A percentile compares a stretch with the other conserved stretches of the same genome.
These are phyloP conservation scores for Tieghemostelium lacteum DNA, from an alignment of 78 protist genomes.

Conservation along the genomic window DNA sequence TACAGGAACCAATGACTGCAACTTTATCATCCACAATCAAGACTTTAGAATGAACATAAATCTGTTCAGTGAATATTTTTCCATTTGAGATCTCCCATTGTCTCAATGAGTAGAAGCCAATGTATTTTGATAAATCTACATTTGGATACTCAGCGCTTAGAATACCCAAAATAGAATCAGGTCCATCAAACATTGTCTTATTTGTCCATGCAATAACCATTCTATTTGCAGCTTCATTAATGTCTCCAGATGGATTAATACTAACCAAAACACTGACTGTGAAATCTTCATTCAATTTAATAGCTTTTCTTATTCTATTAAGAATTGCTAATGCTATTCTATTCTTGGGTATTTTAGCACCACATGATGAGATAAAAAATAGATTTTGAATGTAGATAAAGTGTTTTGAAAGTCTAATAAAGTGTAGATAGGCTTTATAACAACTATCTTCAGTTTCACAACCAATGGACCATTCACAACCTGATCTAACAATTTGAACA, in stretches of 20 bases:
- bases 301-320: slow-evolving; percentile 31
- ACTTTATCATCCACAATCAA: slow-evolving; percentile 85
- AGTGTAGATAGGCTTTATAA: slow-evolving; percentile 62
- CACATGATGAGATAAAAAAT: slow-evolving; percentile 77
- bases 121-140: slow-evolving; percentile 1
- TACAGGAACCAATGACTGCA: slow-evolving; percentile 82
- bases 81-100: slow-evolving; percentile 7
- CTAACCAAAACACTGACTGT: slow-evolving; percentile 55
- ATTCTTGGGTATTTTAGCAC: slow-evolving; percentile 60
- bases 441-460: slow-evolving; percentile 62
- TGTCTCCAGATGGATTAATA: slow-evolving; percentile 58
- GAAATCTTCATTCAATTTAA: slow-evolving; percentile 24
- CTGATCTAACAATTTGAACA: slow-evolving; percentile 50
- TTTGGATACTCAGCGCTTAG: slow-evolving; percentile 23
- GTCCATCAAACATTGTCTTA: slow-evolving; percentile 53
- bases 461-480: slow-evolving; percentile 41
- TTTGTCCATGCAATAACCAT: slow-evolving; percentile 64
- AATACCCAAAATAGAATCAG: slow-evolving; percentile 42
- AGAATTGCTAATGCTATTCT: slow-evolving; percentile 54
- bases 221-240: slow-evolving; percentile 1
- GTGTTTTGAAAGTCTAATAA: slow-evolving; percentile 67
- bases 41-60: slow-evolving; percentile 87
- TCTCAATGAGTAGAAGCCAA: slow-evolving; percentile 17
- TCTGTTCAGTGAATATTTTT: slow-evolving; percentile 58
- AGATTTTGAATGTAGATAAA: slow-evolving; percentile 85